phyloP scores from a whole-genome alignment of 768 basidiomycete genomes.

The Tylopilus sp. region DNA sequence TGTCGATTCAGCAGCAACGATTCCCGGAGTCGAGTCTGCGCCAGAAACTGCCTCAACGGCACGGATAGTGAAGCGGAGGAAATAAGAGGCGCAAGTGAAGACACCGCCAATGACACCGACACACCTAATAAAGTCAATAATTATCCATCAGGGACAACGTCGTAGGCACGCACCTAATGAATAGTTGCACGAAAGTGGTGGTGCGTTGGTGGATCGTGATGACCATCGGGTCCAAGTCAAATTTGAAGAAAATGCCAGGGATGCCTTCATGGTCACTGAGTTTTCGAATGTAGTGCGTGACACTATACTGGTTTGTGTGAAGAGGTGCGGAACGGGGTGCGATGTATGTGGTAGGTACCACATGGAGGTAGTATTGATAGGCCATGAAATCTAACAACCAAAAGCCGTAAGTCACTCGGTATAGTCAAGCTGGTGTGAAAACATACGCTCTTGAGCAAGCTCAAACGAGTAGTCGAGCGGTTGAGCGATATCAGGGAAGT shows the following conservation, averaged over 20 bases:
- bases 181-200: slow-evolving; percentile 71
- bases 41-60: slow-evolving; percentile 64
- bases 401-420: background rate
- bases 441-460: slow-evolving; percentile 57
- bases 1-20: slow-evolving; percentile 65
- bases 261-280: slow-evolving; percentile 74
- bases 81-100: slow-evolving; percentile 81
- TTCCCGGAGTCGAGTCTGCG: slow-evolving; percentile 45
- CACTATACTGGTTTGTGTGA: slow-evolving; percentile 85
- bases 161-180: slow-evolving; percentile 54
- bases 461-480: slow-evolving; percentile 92
- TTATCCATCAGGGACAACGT: background rate
- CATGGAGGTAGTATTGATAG: slow-evolving; percentile 92
- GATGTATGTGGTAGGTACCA: slow-evolving; percentile 94
- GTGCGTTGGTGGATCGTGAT: slow-evolving; percentile 88
- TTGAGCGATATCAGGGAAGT: slow-evolving; percentile 93
- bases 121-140: slow-evolving; percentile 37
- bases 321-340: slow-evolving; percentile 64
- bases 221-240: slow-evolving; percentile 88
- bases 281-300: slow-evolving; percentile 84
- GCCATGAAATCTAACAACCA: slow-evolving; percentile 67
- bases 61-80: slow-evolving; percentile 58
- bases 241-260: slow-evolving; percentile 98
- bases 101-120: slow-evolving; percentile 94
- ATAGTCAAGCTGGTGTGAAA: background rate